phyloP scores from a whole-genome alignment of 176 grass and related monocot species.

The Tillandsia fasciculata region DNA sequence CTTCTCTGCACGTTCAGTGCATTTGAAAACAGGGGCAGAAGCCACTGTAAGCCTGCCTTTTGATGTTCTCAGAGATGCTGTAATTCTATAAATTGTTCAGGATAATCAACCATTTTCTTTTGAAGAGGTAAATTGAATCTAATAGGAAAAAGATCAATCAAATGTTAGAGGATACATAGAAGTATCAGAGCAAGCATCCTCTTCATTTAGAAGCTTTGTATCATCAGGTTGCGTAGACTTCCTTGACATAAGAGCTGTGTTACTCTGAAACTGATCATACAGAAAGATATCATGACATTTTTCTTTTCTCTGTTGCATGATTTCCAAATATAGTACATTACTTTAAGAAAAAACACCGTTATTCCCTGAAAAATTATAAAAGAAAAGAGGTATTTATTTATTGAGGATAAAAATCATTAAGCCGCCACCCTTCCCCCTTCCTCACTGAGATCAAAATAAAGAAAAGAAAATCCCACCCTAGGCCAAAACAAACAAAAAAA shows the following conservation, averaged over 20 bases:
- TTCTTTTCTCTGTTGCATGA: neutral
- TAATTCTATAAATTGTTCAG: slow-evolving; percentile 30
- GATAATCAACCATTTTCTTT: slow-evolving; percentile 6
- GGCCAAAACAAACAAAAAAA: too few species aligned
- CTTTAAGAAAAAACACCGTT: neutral
- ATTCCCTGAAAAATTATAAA: neutral
- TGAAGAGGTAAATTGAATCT: neutral
- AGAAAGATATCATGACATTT: neutral
- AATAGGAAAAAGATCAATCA: neutral
- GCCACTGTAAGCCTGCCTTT: slow-evolving; percentile 51
- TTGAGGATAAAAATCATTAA: neutral
- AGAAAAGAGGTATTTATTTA: neutral
- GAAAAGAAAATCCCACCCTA: neutral
- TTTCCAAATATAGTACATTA: neutral
- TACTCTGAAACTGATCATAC: neutral
- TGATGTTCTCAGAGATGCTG: slow-evolving; percentile 23
- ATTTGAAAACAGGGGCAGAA: slow-evolving; percentile 62
- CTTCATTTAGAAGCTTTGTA: slow-evolving; percentile 24
- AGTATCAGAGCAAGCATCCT: slow-evolving; percentile 36
- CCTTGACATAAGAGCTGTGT: neutral
- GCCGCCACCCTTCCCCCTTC: neutral
- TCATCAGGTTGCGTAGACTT: slow-evolving; percentile 35
- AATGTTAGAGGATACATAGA: slow-evolving; percentile 38
- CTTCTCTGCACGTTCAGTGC: slow-evolving; percentile 73
- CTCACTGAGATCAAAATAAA: neutral